phyloP scores from a whole-genome alignment of 371 early-diverging fungal species.

The Syncephalastrum monosporum region DNA sequence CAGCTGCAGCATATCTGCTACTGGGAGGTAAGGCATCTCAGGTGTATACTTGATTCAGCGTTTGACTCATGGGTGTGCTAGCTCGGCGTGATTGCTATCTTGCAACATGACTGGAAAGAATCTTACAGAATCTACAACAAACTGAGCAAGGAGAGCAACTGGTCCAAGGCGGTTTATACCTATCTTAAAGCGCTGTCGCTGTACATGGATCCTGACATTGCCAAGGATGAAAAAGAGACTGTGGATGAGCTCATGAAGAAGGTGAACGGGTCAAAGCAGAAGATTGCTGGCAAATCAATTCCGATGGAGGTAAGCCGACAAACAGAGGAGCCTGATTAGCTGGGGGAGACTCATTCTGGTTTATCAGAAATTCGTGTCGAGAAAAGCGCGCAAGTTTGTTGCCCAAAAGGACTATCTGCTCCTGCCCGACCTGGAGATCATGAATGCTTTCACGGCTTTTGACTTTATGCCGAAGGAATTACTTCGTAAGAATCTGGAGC shows the following conservation, averaged over 20 bases:
- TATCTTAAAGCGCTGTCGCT: constrained; percentile 63
- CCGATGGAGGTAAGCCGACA: constrained; percentile 60
- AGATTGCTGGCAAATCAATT: constrained; percentile 77
- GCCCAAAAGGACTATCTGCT: constrained; percentile 58
- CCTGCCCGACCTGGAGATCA: constrained; percentile 69
- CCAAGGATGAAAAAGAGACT: constrained; percentile 13
- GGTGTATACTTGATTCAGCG: too few relatives aligned
- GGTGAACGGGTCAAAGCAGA: constrained; percentile 59
- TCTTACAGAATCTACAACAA: constrained; percentile 54
- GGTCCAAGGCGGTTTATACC: constrained; percentile 75
- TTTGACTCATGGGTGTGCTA: neutral
- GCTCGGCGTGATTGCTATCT: constrained; percentile 47
- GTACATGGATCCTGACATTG: constrained; percentile 27
- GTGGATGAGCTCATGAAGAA: constrained; percentile 48
- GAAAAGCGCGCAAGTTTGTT: constrained; percentile 70
- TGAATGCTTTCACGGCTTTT: constrained; percentile 61
- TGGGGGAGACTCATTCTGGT: too few relatives aligned
- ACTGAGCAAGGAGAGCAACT: constrained; percentile 66
- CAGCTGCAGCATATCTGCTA: constrained; percentile 75
- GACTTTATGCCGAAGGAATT: constrained; percentile 54
- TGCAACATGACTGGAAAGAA: constrained; percentile 52
- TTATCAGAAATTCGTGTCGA: constrained; percentile 68
- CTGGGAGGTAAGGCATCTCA: constrained; percentile 55
- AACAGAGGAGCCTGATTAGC: neutral
- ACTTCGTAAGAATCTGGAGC: constrained; percentile 37